Percentiles rank a stretch among this genome's conserved stretches.
phyloP scores from a whole-genome alignment of 78 protist species.

The Dictyostelium brefeldianum region DNA sequence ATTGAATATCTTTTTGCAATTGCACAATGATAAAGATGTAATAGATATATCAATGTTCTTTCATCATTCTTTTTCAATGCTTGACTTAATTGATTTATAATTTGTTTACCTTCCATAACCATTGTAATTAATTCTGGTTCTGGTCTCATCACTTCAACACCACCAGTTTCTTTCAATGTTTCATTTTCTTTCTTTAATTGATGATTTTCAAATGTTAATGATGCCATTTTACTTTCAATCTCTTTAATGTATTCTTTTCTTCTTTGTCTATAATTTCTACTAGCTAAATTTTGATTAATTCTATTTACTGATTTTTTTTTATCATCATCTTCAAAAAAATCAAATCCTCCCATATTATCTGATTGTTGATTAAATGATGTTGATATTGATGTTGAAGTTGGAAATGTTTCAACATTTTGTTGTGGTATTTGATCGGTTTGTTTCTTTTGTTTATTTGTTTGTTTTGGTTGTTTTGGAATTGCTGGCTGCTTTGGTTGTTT shows the following conservation, averaged over 20 bases:
- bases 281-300: conserved; percentile 64
- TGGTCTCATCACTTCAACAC: conserved; percentile 79
- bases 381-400: not conserved
- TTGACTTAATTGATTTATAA: conserved; percentile 60
- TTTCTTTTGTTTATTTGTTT: not conserved
- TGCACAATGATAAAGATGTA: conserved; percentile 55
- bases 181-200: conserved; percentile 72
- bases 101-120: conserved; percentile 75
- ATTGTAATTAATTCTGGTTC: conserved; percentile 72
- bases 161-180: conserved; percentile 76
- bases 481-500: conserved; percentile 10
- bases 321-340: conserved; percentile 39
- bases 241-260: conserved; percentile 70
- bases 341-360: not conserved
- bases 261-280: conserved; percentile 75
- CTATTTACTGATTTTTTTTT: conserved; percentile 25
- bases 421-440: not conserved
- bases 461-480: not conserved
- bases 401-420: not conserved
- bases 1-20: conserved; percentile 69
- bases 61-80: conserved; percentile 72
- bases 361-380: not conserved
- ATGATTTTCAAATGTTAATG: conserved; percentile 71
- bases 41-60: conserved; percentile 41
- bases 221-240: conserved; percentile 63